A percentile compares a stretch with the other conserved stretches of the same genome.
Evolutionary conservation across 2,329 filamentous ascomycete species (phyloP).

Genomic region (Aphanocladium album): DNA sequence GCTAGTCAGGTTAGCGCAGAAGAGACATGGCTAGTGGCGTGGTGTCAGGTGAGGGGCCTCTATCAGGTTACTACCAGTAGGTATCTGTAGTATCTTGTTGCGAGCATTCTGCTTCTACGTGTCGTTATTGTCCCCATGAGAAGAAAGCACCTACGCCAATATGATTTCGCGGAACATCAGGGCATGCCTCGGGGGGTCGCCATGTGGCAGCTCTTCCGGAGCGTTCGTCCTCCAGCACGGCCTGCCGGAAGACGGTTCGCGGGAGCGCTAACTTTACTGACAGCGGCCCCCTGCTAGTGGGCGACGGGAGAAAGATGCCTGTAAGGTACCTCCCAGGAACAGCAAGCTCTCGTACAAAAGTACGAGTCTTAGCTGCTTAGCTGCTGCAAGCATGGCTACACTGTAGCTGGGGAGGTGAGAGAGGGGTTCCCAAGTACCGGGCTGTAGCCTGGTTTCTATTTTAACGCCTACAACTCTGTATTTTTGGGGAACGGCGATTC

Average conservation of each 20-base stretch:
- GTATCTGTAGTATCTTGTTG: no score
- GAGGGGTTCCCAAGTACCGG: not conserved
- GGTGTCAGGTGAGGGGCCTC: slow-evolving; percentile 1
- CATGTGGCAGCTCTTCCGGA: not conserved
- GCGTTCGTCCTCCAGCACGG: not conserved
- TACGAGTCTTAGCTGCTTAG: not conserved
- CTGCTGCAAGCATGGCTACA: not conserved
- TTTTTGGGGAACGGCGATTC: not conserved
- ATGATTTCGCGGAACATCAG: no score
- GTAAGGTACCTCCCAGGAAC: not conserved
- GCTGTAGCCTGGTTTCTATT: not conserved
- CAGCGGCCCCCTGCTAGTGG: not conserved
- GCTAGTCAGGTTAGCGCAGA: not conserved
- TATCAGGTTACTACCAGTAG: no score
- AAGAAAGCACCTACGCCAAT: not conserved
- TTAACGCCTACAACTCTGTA: not conserved
- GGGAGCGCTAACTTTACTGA: not conserved
- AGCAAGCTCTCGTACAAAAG: not conserved
- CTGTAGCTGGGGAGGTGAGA: not conserved
- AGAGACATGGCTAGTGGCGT: not conserved
- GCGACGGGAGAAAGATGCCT: not conserved
- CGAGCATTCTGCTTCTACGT: no score
- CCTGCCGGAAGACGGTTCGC: not conserved
- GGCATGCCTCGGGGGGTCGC: not conserved
- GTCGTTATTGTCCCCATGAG: no score